Evolutionary conservation across 192 early-diverging fungal genomes (phyloP).

Genomic region (Ramicandelaber brevisporus): DNA sequence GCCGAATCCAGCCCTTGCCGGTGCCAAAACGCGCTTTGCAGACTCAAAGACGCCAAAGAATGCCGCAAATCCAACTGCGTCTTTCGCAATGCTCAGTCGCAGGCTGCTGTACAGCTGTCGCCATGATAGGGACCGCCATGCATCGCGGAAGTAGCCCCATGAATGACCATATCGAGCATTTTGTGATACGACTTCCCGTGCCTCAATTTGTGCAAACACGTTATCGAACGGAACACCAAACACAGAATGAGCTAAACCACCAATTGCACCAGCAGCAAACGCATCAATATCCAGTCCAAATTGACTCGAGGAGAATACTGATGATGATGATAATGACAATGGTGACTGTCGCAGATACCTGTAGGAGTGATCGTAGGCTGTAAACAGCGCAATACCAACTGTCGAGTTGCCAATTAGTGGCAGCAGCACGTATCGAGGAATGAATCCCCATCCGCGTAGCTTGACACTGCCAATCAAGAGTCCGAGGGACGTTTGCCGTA

Average conservation of each 20-base stretch:
- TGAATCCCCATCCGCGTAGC: constrained; percentile 21
- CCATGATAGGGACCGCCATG: background rate
- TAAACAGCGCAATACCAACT: constrained; percentile 30
- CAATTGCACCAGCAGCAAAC: constrained; percentile 14
- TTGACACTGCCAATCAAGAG: constrained; percentile 25
- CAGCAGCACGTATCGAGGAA: constrained; percentile 25
- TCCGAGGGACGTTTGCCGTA: constrained; percentile 26
- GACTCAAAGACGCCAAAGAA: constrained; percentile 39
- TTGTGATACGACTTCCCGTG: constrained; percentile 26
- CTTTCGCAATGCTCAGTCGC: constrained; percentile 7
- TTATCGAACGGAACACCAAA: constrained; percentile 31
- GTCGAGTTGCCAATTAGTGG: constrained; percentile 30
- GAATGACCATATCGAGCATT: constrained; percentile 21
- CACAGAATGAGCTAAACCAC: constrained; percentile 28
- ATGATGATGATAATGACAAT: too few species aligned
- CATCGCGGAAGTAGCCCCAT: constrained; percentile 14
- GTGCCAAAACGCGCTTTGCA: too few species aligned
- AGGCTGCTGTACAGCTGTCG: background rate
- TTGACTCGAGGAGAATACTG: too few species aligned
- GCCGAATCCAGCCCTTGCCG: too few species aligned
- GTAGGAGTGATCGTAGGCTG: constrained; percentile 29
- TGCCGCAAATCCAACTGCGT: constrained; percentile 30
- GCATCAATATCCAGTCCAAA: too few species aligned
- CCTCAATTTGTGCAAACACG: constrained; percentile 28
- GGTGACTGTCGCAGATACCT: too few species aligned